Percentiles rank a stretch among this genome's conserved stretches.
Evolutionary conservation across 179 eudicot genomes (phyloP).

Genomic region (Beta lomatogona): DNA sequence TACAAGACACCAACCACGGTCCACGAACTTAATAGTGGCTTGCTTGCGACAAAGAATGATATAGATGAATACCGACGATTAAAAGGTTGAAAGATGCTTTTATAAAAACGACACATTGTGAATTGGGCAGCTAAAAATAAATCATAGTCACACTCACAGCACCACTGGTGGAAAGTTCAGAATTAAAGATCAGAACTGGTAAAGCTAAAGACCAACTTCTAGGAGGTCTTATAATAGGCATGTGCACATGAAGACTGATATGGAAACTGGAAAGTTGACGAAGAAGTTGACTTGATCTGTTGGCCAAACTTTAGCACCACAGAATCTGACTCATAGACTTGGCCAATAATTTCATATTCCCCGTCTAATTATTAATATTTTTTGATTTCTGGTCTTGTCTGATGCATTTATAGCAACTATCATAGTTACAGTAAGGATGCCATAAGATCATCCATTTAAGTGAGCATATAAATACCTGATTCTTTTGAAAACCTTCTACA

Average conservation of each 20-base stretch:
- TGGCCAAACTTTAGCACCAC: no score
- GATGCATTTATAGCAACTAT: neutral
- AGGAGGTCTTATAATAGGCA: neutral
- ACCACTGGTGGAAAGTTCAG: neutral
- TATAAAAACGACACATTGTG: neutral
- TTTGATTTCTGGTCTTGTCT: neutral
- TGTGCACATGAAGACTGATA: neutral
- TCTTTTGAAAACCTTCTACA: slow-evolving; percentile 49
- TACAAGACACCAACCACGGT: neutral
- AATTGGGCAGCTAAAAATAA: neutral
- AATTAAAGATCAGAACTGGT: neutral
- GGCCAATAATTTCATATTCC: no score
- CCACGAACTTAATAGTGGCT: neutral
- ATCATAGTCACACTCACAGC: no score
- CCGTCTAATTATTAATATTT: neutral
- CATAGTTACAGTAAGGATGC: neutral
- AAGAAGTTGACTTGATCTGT: neutral
- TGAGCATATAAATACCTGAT: slow-evolving; percentile 39
- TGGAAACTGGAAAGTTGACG: neutral
- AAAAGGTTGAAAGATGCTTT: neutral
- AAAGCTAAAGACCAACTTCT: neutral
- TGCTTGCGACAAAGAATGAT: neutral
- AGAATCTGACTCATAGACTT: no score
- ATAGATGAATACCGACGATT: neutral
- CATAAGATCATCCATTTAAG: neutral